phyloP scores from a whole-genome alignment of 2,329 filamentous ascomycete species.

The Escovopsis sp. region DNA sequence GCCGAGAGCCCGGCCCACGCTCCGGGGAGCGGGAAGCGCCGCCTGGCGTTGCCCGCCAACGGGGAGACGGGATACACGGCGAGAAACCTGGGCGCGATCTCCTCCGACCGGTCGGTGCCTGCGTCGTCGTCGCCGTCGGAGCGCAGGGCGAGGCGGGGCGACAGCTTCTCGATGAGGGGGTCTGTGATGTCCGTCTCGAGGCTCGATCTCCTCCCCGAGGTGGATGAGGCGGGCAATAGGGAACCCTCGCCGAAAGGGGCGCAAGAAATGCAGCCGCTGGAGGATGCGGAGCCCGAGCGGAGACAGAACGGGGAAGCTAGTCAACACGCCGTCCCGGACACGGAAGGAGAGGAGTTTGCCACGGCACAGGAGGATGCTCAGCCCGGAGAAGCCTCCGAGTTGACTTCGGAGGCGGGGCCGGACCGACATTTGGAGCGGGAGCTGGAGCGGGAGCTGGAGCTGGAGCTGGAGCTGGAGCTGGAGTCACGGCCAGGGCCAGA shows the following conservation, averaged over 20 bases:
- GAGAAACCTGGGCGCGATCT: constrained; percentile 27
- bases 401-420: too few species aligned
- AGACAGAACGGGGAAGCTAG: background rate
- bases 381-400: too few species aligned
- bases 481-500: background rate
- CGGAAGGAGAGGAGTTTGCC: background rate
- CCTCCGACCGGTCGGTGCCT: constrained; percentile 15
- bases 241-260: constrained; percentile 19
- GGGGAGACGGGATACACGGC: constrained; percentile 25
- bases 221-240: too few species aligned
- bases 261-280: background rate
- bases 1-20: constrained; percentile 36
- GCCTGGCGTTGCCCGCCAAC: constrained; percentile 22
- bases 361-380: background rate
- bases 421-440: too few species aligned
- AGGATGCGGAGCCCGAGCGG: constrained; percentile 2
- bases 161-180: constrained; percentile 14
- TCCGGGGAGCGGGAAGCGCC: constrained; percentile 39
- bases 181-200: background rate
- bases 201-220: constrained; percentile 6
- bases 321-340: background rate
- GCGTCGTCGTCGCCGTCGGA: constrained; percentile 28
- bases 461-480: background rate
- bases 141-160: constrained; percentile 25
- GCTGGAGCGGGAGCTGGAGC: too few species aligned